phyloP scores from a whole-genome alignment of 345 rosid species.

The Hibiscus syriacus region DNA sequence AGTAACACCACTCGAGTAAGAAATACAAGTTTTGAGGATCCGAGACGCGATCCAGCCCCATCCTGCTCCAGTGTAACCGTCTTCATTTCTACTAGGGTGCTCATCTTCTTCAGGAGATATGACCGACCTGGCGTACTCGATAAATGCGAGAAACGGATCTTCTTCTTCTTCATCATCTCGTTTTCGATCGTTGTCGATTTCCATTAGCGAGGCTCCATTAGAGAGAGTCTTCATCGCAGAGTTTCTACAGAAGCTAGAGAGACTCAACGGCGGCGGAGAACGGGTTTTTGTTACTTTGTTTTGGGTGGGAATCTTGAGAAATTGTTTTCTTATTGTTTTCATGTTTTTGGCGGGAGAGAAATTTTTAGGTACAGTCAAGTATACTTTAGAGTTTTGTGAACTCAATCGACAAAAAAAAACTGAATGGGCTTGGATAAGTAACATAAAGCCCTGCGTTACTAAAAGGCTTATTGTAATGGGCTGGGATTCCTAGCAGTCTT shows the following conservation, averaged over 20 bases:
- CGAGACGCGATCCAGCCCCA: slow-evolving; percentile 87
- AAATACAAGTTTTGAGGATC: slow-evolving; percentile 63
- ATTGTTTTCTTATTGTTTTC: background rate
- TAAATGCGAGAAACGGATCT: slow-evolving; percentile 67
- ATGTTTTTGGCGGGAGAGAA: background rate
- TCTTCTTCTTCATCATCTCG: slow-evolving; percentile 15
- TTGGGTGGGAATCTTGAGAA: background rate
- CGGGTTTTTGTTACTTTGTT: background rate
- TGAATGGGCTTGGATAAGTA: no score
- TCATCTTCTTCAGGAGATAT: slow-evolving; percentile 39
- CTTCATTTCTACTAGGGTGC: slow-evolving; percentile 9
- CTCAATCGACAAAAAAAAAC: no score
- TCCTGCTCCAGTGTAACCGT: slow-evolving; percentile 38
- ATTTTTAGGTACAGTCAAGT: no score
- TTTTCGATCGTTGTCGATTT: slow-evolving; percentile 11
- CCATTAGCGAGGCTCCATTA: slow-evolving; percentile 29
- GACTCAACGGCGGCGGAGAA: background rate
- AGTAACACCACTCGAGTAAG: slow-evolving; percentile 90
- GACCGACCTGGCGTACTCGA: slow-evolving; percentile 59
- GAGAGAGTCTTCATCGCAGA: no score
- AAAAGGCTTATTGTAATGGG: no score
- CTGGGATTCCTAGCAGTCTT: no score
- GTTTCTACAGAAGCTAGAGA: background rate
- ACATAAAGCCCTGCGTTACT: no score
- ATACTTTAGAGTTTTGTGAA: no score